A percentile compares a stretch with the other conserved stretches of the same genome.
phyloP scores from a whole-genome alignment of 768 basidiomycete species.

The Pleurotus giganteus region DNA sequence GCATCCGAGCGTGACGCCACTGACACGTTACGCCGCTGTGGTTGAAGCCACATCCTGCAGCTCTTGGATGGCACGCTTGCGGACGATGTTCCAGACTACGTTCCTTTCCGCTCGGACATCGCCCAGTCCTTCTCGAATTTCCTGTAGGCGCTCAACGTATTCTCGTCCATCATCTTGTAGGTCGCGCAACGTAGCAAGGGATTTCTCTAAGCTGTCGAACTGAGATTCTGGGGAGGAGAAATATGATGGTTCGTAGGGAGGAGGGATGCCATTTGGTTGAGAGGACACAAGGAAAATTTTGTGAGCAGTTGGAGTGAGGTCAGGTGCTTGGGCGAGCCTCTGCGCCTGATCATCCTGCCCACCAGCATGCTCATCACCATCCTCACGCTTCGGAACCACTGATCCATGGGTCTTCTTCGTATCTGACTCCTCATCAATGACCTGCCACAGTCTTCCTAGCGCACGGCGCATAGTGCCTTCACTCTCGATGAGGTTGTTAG shows the following conservation, averaged over 20 bases:
- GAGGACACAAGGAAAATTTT: slow-evolving; percentile 60
- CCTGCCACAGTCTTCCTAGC: slow-evolving; percentile 79
- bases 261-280: slow-evolving; percentile 42
- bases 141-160: slow-evolving; percentile 81
- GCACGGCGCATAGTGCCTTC: slow-evolving; percentile 73
- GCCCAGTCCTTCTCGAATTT: slow-evolving; percentile 80
- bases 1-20: no score
- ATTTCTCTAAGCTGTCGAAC: slow-evolving; percentile 70
- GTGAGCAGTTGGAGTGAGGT: slow-evolving; percentile 61
- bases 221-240: slow-evolving; percentile 67
- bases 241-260: slow-evolving; percentile 57
- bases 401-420: slow-evolving; percentile 28
- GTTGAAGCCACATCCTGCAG: slow-evolving; percentile 62
- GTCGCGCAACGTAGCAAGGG: slow-evolving; percentile 69
- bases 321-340: slow-evolving; percentile 57
- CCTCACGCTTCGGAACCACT: slow-evolving; percentile 66
- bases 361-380: slow-evolving; percentile 56
- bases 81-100: slow-evolving; percentile 73
- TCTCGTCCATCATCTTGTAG: slow-evolving; percentile 85
- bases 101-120: slow-evolving; percentile 70
- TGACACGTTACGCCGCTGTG: slow-evolving; percentile 23
- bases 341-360: slow-evolving; percentile 38
- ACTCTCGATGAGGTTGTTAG: slow-evolving; percentile 82
- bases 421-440: slow-evolving; percentile 70
- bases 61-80: slow-evolving; percentile 72